Evolutionary conservation across 495 filamentous ascomycete species (phyloP).

Genomic region (Penicillium bovifimosum): DNA sequence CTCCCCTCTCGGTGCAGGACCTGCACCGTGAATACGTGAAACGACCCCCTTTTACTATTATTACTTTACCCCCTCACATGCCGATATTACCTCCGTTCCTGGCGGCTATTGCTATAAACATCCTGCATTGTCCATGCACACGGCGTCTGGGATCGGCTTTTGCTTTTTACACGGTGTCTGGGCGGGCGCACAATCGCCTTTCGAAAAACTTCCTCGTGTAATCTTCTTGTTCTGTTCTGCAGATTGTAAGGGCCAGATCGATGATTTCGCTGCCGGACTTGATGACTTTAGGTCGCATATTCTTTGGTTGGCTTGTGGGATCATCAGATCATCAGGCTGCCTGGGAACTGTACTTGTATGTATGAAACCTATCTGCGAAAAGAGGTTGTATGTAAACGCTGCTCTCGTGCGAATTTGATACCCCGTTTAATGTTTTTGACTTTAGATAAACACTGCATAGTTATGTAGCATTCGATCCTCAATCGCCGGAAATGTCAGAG

Average conservation of each 20-base stretch:
- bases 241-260: conserved; percentile 3
- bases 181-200: conserved; percentile 7
- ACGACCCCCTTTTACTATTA: conserved; percentile 11
- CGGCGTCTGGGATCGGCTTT: conserved; percentile 12
- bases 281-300: background rate
- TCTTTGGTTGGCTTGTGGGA: background rate
- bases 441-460: background rate
- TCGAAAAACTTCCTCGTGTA: background rate
- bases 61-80: conserved; percentile 6
- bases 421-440: conserved; percentile 9
- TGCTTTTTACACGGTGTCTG: conserved; percentile 9
- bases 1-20: background rate
- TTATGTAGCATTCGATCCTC: background rate
- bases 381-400: conserved; percentile 1
- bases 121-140: conserved; percentile 10
- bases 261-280: background rate
- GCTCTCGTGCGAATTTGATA: conserved; percentile 19
- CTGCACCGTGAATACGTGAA: conserved; percentile 8
- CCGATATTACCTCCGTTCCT: conserved; percentile 10
- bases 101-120: conserved; percentile 14
- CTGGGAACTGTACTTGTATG: conserved; percentile 16
- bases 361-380: conserved; percentile 2
- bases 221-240: conserved; percentile 6
- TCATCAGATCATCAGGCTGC: background rate
- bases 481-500: background rate